Evolutionary conservation across 352 stramenopile species (phyloP).

Genomic region (Blastocystis sp.): DNA sequence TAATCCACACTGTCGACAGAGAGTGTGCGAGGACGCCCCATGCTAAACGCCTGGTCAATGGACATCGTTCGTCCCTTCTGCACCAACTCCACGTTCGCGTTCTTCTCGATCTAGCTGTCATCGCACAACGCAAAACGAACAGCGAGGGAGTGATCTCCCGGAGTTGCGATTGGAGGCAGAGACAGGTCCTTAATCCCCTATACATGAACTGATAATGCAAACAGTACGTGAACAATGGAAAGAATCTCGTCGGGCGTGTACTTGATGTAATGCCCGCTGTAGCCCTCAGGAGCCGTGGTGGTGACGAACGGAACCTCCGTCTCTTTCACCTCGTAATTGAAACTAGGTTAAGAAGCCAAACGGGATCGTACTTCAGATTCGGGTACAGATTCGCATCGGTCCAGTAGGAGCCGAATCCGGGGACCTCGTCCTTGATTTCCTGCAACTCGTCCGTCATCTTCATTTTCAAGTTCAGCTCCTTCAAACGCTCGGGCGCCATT

Average conservation of each 20-base stretch:
- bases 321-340: conserved; percentile 2
- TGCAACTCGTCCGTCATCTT: background rate
- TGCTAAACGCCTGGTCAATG: conserved; percentile 60
- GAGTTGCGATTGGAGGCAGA: conserved; percentile 53
- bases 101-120: conserved; percentile 24
- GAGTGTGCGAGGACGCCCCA: conserved; percentile 34
- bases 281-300: conserved; percentile 1
- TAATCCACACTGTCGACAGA: conserved; percentile 73
- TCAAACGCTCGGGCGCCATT: background rate
- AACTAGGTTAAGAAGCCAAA: background rate
- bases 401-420: conserved; percentile 1
- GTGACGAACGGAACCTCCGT: conserved; percentile 29
- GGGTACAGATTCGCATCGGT: background rate
- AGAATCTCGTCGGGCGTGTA: conserved; percentile 60
- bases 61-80: conserved; percentile 74
- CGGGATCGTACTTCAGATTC: background rate
- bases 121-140: background rate
- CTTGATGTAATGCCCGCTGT: background rate
- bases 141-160: conserved; percentile 52
- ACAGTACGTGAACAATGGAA: conserved; percentile 8
- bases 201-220: background rate
- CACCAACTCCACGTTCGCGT: conserved; percentile 55
- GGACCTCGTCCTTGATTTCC: background rate
- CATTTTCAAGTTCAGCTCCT: background rate
- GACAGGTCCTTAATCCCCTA: conserved; percentile 59